phyloP scores from a whole-genome alignment of 192 early-diverging fungal genomes.

The Mortierella alpina region DNA sequence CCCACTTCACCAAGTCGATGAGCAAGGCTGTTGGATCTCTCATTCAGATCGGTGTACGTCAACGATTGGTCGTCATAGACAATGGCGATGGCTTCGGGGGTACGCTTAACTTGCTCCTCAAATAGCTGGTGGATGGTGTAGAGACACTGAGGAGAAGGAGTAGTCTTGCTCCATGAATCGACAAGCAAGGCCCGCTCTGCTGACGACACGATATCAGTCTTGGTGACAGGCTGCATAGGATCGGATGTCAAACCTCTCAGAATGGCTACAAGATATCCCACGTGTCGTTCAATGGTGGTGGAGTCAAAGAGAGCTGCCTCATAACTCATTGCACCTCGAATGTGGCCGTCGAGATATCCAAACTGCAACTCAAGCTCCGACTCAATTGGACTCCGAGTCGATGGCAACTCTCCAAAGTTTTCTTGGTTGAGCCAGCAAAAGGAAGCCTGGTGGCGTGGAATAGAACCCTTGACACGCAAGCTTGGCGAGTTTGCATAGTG shows the following conservation, averaged over 20 bases:
- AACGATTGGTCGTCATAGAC: slow-evolving; percentile 4
- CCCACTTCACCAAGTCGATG: slow-evolving; percentile 7
- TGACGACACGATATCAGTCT: slow-evolving; percentile 14
- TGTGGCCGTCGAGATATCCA: slow-evolving; percentile 2
- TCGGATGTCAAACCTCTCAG: slow-evolving; percentile 16
- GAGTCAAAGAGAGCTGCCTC: slow-evolving; percentile 16
- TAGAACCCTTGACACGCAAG: background rate
- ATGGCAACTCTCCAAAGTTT: background rate
- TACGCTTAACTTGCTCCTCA: slow-evolving; percentile 12
- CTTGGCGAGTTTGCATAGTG: background rate
- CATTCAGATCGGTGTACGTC: slow-evolving; percentile 11
- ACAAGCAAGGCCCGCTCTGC: slow-evolving; percentile 11
- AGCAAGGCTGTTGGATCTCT: slow-evolving; percentile 7
- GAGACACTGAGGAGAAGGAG: background rate
- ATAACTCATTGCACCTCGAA: slow-evolving; percentile 8
- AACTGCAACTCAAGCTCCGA: slow-evolving; percentile 14
- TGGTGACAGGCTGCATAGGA: slow-evolving; percentile 9
- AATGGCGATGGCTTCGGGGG: slow-evolving; percentile 1
- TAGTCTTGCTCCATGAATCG: slow-evolving; percentile 12
- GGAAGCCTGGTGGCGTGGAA: background rate
- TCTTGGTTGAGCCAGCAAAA: background rate
- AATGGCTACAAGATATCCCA: slow-evolving; percentile 14
- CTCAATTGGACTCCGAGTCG: background rate
- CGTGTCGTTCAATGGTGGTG: slow-evolving; percentile 20
- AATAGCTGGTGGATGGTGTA: slow-evolving; percentile 14